phyloP scores from a whole-genome alignment of 2,329 filamentous ascomycete genomes.

The Scolecobasidium constrictum region DNA sequence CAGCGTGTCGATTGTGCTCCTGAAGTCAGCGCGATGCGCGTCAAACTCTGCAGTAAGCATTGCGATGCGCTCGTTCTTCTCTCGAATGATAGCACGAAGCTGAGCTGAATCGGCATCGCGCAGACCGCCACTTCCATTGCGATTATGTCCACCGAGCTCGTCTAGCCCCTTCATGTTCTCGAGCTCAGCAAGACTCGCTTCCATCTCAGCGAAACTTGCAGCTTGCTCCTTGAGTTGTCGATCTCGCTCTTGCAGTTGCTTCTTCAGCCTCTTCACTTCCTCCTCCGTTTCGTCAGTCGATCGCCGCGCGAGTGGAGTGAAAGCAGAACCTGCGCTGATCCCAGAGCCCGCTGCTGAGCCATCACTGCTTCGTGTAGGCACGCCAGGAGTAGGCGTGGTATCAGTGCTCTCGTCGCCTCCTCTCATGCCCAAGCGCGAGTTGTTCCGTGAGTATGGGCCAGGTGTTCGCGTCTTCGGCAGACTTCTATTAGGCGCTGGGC shows the following conservation, averaged over 20 bases:
- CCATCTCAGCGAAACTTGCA: conserved; percentile 75
- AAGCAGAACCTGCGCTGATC: conserved; percentile 35
- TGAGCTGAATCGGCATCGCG: conserved; percentile 66
- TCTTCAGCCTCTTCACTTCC: conserved; percentile 61
- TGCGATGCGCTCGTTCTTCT: conserved; percentile 95
- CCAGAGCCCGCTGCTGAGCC: conserved; percentile 28
- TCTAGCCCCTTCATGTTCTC: conserved; percentile 55
- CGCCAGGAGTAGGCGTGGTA: conserved; percentile 24
- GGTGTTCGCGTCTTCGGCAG: conserved; percentile 36
- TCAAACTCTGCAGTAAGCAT: conserved; percentile 93
- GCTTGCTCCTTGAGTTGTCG: conserved; percentile 83
- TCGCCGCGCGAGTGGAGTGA: conserved; percentile 20
- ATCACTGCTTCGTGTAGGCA: conserved; percentile 39
- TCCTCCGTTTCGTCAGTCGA: conserved; percentile 36
- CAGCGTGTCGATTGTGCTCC: conserved; percentile 91
- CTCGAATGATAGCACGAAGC: conserved; percentile 69
- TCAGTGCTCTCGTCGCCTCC: conserved; percentile 28
- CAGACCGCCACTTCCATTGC: conserved; percentile 22
- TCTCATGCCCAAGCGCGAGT: conserved; percentile 34
- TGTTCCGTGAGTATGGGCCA: conserved; percentile 33
- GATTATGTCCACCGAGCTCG: conserved; percentile 36
- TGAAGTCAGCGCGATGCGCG: conserved; percentile 85
- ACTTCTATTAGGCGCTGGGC: conserved; percentile 52
- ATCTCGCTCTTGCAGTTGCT: conserved; percentile 73
- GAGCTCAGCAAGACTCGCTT: conserved; percentile 72